Base-by-base conservation (phyloP, 2,329 filamentous ascomycete genomes). In the Diaporthe humulicola region DNA sequence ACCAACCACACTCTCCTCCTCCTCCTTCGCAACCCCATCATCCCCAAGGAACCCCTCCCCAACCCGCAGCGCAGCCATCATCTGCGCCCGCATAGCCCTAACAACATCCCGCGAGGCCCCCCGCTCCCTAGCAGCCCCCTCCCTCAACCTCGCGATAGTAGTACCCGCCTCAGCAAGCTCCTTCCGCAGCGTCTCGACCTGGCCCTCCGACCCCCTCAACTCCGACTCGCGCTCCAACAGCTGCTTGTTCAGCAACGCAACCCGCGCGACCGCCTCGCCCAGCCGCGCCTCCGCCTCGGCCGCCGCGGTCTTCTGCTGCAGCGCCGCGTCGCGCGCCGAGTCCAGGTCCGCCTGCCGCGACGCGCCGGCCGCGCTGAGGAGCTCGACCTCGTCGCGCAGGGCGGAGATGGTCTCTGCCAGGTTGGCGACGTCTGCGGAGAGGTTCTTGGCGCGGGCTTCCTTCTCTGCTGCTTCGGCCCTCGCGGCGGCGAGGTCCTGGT, bases 11-110 rank as follows among this genome's bases (percentile, higher is more conserved):
- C n/a, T 33, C 6, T 14, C 64, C 4, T 54, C 64, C n/a, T 69
- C 64, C 33, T 25, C 33, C 33, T 69, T 69, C n/a, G 64, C 48
- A 54, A 69, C 48, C 14, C 22, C 57, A 19, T 28, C 48, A 2
- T 36, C 73, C 5, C 48, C 69, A 22, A 76, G 69, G 60, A 72
- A 76, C 48, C 61, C 75, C 40, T 76, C 75, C 30, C 75, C 73
- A 28, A 74, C 54, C 30, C 40, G 25, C 30, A 76, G n/a, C 15
- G 73, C 73, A 50, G 58, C 61, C 3, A 76, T 15, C 38, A 76
- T 45, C 48, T 74, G 69, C 33, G 57, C 61, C 48, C 75, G 54
- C 56, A 76, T 61, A 5, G 73, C 57, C 19, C 56, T 17, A 1
- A 76, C 75, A 1, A 61, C 73, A 3, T 74, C 70, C 56, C 57